These are phyloP conservation scores for Protomyces inundatus DNA, from an alignment of 1,139 yeast genomes.

Conservation along the genomic window DNA sequence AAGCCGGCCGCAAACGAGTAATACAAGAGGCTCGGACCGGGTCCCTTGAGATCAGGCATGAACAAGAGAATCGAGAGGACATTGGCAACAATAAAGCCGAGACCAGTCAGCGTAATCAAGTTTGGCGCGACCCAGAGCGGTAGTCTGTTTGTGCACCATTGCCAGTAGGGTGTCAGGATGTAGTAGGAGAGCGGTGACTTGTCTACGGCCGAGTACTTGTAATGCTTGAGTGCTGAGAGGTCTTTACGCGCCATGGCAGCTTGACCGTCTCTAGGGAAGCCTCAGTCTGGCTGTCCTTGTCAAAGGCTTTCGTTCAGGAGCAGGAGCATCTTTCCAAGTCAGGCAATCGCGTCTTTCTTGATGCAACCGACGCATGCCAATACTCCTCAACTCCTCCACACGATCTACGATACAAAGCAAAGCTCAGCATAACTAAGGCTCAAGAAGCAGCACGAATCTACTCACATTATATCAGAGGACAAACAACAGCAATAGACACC, in stretches of 20 bases:
- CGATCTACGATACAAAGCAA: too few species aligned
- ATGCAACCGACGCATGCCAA: too few species aligned
- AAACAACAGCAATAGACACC: too few species aligned
- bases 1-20: slow-evolving; percentile 62
- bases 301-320: too few species aligned
- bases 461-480: too few species aligned
- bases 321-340: too few species aligned
- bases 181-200: slow-evolving; percentile 60
- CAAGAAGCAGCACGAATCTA: too few species aligned
- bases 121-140: slow-evolving; percentile 76
- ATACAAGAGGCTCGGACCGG: slow-evolving; percentile 64
- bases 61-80: slow-evolving; percentile 47
- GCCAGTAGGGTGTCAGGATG: slow-evolving; percentile 68
- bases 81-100: slow-evolving; percentile 54
- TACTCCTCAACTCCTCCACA: too few species aligned
- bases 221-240: slow-evolving; percentile 17
- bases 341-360: too few species aligned
- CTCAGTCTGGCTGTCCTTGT: background rate
- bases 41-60: slow-evolving; percentile 52
- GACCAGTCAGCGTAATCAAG: slow-evolving; percentile 63
- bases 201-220: slow-evolving; percentile 49
- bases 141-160: slow-evolving; percentile 57
- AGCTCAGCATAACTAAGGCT: too few species aligned
- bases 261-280: background rate
- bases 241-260: slow-evolving; percentile 6